A percentile compares a stretch with the other conserved stretches of the same genome.
These are phyloP conservation scores for Penicillium argentinense DNA, from an alignment of 495 filamentous ascomycete species.

Conservation along the genomic window DNA sequence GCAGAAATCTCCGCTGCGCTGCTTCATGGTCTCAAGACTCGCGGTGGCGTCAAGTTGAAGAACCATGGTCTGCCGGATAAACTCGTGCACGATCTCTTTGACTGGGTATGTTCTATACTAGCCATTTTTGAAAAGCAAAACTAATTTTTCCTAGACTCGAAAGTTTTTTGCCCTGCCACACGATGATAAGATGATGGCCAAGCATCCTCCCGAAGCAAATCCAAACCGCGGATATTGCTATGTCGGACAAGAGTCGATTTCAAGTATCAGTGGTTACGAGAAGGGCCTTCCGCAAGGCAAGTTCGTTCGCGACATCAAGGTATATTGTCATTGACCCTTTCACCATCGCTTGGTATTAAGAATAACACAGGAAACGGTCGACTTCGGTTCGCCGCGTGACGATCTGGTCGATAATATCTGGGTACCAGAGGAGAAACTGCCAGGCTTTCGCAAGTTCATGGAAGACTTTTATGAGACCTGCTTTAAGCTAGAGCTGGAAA, in stretches of 20 bases:
- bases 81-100: conserved; percentile 22
- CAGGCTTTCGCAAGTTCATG: conserved; percentile 61
- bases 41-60: conserved; percentile 23
- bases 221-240: conserved; percentile 57
- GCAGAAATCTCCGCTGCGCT: conserved; percentile 11
- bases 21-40: conserved; percentile 21
- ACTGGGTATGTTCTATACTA: conserved; percentile 14
- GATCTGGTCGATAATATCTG: conserved; percentile 53
- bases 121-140: neutral
- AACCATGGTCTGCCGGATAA: conserved; percentile 29
- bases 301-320: conserved; percentile 29
- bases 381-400: conserved; percentile 55
- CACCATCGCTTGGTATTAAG: neutral
- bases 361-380: conserved; percentile 64
- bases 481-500: conserved; percentile 40
- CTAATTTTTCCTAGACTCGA: conserved; percentile 5
- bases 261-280: conserved; percentile 52
- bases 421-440: conserved; percentile 54
- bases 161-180: conserved; percentile 42
- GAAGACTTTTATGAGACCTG: conserved; percentile 41
- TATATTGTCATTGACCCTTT: conserved; percentile 10
- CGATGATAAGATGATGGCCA: conserved; percentile 49
- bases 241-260: conserved; percentile 54
- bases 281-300: conserved; percentile 27
- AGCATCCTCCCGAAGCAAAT: conserved; percentile 52